Base-by-base conservation (phyloP, 2,329 filamentous ascomycete genomes). In the Dendrostoma leiphaemia region DNA sequence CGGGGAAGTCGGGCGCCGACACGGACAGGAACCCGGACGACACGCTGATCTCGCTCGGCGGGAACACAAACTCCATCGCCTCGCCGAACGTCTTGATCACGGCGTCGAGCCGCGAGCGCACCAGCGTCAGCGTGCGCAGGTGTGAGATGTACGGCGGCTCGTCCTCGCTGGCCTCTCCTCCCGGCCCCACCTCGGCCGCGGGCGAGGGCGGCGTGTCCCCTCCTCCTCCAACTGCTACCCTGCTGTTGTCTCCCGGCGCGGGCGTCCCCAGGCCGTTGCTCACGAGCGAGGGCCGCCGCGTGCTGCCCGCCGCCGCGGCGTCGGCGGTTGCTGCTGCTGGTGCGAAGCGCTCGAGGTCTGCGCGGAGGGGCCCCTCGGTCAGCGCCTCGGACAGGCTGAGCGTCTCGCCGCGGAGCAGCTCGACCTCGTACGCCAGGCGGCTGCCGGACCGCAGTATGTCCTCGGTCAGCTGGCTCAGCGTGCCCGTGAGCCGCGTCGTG, bases 51-150 rank as follows among this genome's bases (percentile, higher is more conserved):
- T 96, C 91, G 0, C 90, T 95, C 0, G 93, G 92, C 1, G 93
- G 90, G 47, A 97, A 84, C 1, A 90, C 88, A 80, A 96, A 97
- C 63, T 95, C 88, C 90, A 97, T 96, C 29, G 94, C 93, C 63
- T 95, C 88, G 37, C 92, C 93, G 69, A 99, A 99, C 1, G 87
- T 88, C 69, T 90, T 89, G 65, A 97, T 91, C 23, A 97, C 92
- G 1, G 85, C 82, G 60, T 97, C 92, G 15, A 99, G 80, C n/a
- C 91, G 88, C 2, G 83, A 75, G 48, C 92, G 89, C 26, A 97
- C 91, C 38, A 88, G 81, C 3, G 88, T 90, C 34, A 99, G 78
- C 13, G 88, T 95, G 62, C 90, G 89, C 52, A 99, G 79, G 61
- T 91, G 87, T 48, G 81, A 81, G 60, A 97, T 87, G 69, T 88